phyloP scores from a whole-genome alignment of 2,329 filamentous ascomycete genomes.

The Thelonectria olida region DNA sequence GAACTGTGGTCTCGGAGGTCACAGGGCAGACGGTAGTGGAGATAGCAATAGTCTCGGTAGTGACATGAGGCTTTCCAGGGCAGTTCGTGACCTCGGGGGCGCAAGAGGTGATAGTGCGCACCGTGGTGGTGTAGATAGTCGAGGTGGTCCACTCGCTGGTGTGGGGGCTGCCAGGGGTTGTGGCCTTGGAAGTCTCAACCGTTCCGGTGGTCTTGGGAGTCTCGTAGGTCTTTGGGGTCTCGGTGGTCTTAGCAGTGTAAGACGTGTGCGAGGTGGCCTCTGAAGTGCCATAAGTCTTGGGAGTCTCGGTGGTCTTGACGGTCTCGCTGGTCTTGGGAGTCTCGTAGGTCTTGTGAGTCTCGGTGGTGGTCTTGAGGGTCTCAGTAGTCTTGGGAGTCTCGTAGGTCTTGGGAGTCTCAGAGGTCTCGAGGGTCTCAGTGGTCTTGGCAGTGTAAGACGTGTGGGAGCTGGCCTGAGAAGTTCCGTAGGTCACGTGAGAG shows the following conservation, averaged over 20 bases:
- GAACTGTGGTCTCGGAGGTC: no score
- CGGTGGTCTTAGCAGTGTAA: not conserved
- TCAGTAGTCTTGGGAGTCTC: not conserved
- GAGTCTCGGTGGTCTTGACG: not conserved
- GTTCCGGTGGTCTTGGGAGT: slow-evolving; percentile 23
- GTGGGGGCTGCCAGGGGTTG: not conserved
- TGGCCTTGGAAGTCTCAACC: no score
- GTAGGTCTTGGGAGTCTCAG: no score
- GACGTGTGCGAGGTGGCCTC: no score
- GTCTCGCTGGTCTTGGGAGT: not conserved
- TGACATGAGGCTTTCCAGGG: slow-evolving; percentile 6
- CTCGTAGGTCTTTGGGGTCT: not conserved
- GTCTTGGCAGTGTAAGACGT: not conserved
- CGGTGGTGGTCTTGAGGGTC: not conserved
- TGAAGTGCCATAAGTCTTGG: not conserved
- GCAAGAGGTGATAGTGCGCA: slow-evolving; percentile 24
- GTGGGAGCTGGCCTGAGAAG: not conserved
- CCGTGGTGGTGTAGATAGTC: slow-evolving; percentile 33
- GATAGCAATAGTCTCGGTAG: slow-evolving; percentile 33
- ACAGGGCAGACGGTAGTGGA: slow-evolving; percentile 36
- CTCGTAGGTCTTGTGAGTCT: not conserved
- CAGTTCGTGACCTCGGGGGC: slow-evolving; percentile 33
- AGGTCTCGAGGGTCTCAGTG: not conserved
- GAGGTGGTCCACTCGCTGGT: slow-evolving; percentile 3
- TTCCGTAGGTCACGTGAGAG: not conserved